These are phyloP conservation scores for Blastobotrys attinorum DNA, from an alignment of 805 yeast genomes.

Conservation along the genomic window DNA sequence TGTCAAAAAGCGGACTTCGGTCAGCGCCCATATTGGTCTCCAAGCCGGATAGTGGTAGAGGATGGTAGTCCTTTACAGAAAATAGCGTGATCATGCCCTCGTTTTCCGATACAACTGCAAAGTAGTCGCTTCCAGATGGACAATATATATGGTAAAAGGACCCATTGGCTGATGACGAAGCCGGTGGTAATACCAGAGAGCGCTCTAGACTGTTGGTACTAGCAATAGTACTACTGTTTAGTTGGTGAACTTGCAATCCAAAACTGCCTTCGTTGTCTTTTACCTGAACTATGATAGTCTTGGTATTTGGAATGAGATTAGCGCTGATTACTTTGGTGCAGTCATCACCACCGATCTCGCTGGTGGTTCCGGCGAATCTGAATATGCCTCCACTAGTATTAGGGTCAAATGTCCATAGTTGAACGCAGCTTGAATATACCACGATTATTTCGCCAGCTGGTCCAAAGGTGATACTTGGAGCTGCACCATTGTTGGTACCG, in stretches of 20 bases:
- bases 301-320: background rate
- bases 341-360: conserved; percentile 12
- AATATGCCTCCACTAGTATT: conserved; percentile 1
- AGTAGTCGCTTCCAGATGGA: conserved; percentile 6
- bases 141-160: conserved; percentile 7
- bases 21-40: conserved; percentile 20
- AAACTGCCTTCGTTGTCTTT: background rate
- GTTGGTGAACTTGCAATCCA: conserved; percentile 1
- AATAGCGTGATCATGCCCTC: conserved; percentile 18
- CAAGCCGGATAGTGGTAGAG: conserved; percentile 14
- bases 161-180: conserved; percentile 13
- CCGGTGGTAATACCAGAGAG: conserved; percentile 16
- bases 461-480: conserved; percentile 5
- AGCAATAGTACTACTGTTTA: background rate
- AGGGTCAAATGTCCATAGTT: conserved; percentile 12
- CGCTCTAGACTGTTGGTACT: conserved; percentile 1
- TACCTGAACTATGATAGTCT: conserved; percentile 1
- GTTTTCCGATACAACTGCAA: conserved; percentile 15
- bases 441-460: conserved; percentile 8
- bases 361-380: conserved; percentile 11
- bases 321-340: conserved; percentile 10
- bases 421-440: conserved; percentile 9
- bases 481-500: background rate
- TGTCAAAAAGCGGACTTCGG: conserved; percentile 39
- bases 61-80: conserved; percentile 6